Conservation (phyloP, 2,329 filamentous ascomycete species). For the Cladosporium sp. region DNA sequence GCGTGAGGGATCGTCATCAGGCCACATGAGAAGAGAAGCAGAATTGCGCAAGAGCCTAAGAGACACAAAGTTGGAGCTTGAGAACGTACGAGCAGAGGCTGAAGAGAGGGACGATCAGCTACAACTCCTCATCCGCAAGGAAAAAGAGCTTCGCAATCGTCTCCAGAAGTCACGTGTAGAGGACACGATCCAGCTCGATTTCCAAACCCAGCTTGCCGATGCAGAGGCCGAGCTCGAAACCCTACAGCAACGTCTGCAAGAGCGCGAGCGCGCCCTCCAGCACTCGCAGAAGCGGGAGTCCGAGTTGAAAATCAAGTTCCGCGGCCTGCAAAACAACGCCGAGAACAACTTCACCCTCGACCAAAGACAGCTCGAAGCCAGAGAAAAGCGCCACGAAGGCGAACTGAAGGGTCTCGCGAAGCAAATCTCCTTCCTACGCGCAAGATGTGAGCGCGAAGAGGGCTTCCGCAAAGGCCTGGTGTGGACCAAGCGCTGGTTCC, state of each 20-base stretch:
- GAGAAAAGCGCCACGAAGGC: slow-evolving; percentile 65
- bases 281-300: slow-evolving; percentile 29
- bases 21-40: slow-evolving; percentile 34
- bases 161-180: slow-evolving; percentile 26
- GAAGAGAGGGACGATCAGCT: slow-evolving; percentile 39
- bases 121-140: slow-evolving; percentile 34
- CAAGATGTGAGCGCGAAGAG: slow-evolving; percentile 73
- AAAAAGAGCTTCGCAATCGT: slow-evolving; percentile 35
- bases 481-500: slow-evolving; percentile 80
- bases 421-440: slow-evolving; percentile 88
- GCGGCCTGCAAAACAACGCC: slow-evolving; percentile 19
- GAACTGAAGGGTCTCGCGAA: slow-evolving; percentile 78
- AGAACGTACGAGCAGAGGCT: slow-evolving; percentile 34
- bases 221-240: slow-evolving; percentile 37
- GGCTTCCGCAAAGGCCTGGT: slow-evolving; percentile 73
- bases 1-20: slow-evolving; percentile 31
- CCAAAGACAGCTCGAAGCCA: slow-evolving; percentile 36
- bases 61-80: slow-evolving; percentile 30
- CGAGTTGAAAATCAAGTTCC: slow-evolving; percentile 32
- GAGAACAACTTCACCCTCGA: slow-evolving; percentile 9
- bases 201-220: slow-evolving; percentile 35
- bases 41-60: slow-evolving; percentile 35
- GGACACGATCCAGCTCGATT: slow-evolving; percentile 31
- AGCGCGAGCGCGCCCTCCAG: slow-evolving; percentile 28
- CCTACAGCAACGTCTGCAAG: slow-evolving; percentile 31